Conservation (phyloP, 2,329 filamentous ascomycete species). For the Didymella glomerata region DNA sequence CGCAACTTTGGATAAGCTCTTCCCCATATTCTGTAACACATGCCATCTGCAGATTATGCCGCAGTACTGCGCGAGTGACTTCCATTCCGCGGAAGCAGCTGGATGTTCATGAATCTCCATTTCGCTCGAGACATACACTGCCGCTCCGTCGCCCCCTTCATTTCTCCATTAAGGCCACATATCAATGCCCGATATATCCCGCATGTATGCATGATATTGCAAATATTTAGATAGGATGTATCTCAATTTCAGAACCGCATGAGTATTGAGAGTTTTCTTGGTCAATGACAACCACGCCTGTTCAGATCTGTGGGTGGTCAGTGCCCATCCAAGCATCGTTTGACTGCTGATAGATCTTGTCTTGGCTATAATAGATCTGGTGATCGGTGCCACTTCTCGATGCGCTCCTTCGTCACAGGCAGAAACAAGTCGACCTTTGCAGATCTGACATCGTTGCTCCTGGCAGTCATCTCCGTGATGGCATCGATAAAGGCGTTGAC, state of each 20-base stretch:
- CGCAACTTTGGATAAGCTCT: background rate
- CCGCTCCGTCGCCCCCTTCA: no score
- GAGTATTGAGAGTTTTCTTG: background rate
- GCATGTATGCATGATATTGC: background rate
- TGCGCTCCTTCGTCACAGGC: background rate
- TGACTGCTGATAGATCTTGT: no score
- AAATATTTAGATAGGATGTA: background rate
- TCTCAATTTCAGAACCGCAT: background rate
- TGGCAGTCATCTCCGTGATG: conserved; percentile 2
- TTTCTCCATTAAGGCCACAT: background rate
- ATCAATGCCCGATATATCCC: background rate
- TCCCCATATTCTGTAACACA: background rate
- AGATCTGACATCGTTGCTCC: background rate
- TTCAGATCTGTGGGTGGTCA: no score
- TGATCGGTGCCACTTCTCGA: conserved; percentile 4
- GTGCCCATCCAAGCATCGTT: no score
- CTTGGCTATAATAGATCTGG: no score
- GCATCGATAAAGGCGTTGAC: conserved; percentile 18
- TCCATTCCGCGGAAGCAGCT: background rate
- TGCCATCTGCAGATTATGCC: background rate
- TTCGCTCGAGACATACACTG: background rate
- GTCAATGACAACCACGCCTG: no score
- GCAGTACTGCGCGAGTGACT: background rate
- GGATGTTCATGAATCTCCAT: background rate
- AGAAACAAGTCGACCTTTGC: background rate